These are phyloP conservation scores for Clavulina sp. DNA, from an alignment of 768 basidiomycete genomes.

Conservation along the genomic window DNA sequence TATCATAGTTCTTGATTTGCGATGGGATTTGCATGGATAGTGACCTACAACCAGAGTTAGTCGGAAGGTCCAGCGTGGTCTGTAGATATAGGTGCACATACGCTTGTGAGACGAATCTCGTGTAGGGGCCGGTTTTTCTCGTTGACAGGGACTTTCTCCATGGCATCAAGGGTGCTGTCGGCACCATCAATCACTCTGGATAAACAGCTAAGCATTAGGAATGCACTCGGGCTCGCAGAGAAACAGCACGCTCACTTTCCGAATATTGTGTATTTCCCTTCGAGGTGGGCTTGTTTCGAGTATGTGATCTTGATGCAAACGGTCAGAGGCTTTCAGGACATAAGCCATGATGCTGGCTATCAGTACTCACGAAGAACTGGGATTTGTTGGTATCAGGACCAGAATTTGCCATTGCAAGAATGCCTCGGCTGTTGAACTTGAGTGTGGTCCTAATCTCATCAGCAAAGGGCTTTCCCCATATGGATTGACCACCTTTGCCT, in stretches of 20 bases:
- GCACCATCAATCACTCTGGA: constrained; percentile 79
- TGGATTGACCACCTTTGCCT: constrained; percentile 92
- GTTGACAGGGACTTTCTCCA: constrained; percentile 83
- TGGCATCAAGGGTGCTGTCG: constrained; percentile 85
- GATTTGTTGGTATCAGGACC: constrained; percentile 87
- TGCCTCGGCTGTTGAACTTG: constrained; percentile 92
- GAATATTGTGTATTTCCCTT: constrained; percentile 80
- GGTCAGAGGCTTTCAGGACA: neutral
- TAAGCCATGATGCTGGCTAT: constrained; percentile 35
- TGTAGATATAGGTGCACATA: neutral
- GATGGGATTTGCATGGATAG: constrained; percentile 89
- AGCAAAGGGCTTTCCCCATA: constrained; percentile 82
- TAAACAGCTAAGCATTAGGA: neutral
- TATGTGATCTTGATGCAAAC: constrained; percentile 50
- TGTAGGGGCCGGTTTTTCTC: constrained; percentile 74
- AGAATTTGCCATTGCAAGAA: constrained; percentile 97
- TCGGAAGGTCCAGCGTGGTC: neutral
- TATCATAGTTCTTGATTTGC: constrained; percentile 35
- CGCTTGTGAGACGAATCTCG: constrained; percentile 38
- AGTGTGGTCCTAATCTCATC: constrained; percentile 91
- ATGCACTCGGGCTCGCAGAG: neutral
- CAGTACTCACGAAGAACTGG: constrained; percentile 22
- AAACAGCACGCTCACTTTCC: constrained; percentile 35
- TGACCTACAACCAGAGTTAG: constrained; percentile 16
- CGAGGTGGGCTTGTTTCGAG: constrained; percentile 82